These are phyloP conservation scores for Tricladium varicosporioides DNA, from an alignment of 2,329 filamentous ascomycete genomes.

Conservation along the genomic window DNA sequence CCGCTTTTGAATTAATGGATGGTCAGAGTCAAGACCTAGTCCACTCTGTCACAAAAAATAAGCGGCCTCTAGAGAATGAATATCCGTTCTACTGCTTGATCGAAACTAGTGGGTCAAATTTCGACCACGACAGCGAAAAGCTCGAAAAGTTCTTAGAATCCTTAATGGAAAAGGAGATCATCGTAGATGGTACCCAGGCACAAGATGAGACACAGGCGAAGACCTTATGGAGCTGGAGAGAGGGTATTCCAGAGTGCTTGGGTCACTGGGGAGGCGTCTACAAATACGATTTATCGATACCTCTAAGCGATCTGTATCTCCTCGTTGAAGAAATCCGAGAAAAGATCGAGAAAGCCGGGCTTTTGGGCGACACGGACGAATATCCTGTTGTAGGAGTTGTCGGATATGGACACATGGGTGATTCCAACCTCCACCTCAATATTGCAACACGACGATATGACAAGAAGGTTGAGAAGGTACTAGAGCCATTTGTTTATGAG, in stretches of 20 bases:
- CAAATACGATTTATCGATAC: constrained; percentile 98
- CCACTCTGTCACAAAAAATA: constrained; percentile 69
- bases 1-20: constrained; percentile 98
- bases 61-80: constrained; percentile 76
- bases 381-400: constrained; percentile 86
- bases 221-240: constrained; percentile 86
- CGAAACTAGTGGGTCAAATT: constrained; percentile 92
- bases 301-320: constrained; percentile 79
- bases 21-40: constrained; percentile 77
- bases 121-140: constrained; percentile 91
- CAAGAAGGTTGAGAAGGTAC: constrained; percentile 77
- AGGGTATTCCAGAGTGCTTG: constrained; percentile 86
- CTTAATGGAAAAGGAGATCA: constrained; percentile 84
- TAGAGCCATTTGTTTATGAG: constrained; percentile 97
- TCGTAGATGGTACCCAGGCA: constrained; percentile 85
- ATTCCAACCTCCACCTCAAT: constrained; percentile 93
- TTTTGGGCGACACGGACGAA: constrained; percentile 73
- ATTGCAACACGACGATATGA: constrained; percentile 80
- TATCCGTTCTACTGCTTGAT: constrained; percentile 95
- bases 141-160: constrained; percentile 86
- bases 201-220: constrained; percentile 89
- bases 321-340: constrained; percentile 83
- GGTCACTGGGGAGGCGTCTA: constrained; percentile 93
- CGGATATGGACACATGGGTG: constrained; percentile 97
- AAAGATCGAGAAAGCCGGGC: constrained; percentile 68